Evolutionary conservation across 1,139 yeast species (phyloP).

Genomic region (Geotrichum restrictum): DNA sequence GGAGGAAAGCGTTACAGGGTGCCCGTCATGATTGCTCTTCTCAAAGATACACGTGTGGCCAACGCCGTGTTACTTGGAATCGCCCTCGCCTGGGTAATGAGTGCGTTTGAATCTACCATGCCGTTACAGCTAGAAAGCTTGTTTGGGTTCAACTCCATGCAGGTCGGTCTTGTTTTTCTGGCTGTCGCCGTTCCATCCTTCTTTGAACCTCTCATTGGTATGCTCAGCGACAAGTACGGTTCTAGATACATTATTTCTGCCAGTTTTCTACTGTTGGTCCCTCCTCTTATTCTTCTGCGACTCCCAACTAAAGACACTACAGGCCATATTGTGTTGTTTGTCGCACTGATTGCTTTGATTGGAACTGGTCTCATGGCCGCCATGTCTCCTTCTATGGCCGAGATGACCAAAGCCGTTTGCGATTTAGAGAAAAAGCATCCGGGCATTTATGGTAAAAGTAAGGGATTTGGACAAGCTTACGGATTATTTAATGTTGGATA

Average conservation of each 20-base stretch:
- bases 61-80: slow-evolving; percentile 32
- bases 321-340: slow-evolving; percentile 33
- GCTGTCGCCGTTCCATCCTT: slow-evolving; percentile 37
- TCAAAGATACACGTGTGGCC: slow-evolving; percentile 29
- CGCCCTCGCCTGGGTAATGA: slow-evolving; percentile 35
- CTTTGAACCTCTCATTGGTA: slow-evolving; percentile 37
- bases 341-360: slow-evolving; percentile 32
- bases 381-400: slow-evolving; percentile 35
- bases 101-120: slow-evolving; percentile 37
- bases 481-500: slow-evolving; percentile 39
- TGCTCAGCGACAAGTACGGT: slow-evolving; percentile 35
- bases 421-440: slow-evolving; percentile 32
- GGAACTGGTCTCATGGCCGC: slow-evolving; percentile 32
- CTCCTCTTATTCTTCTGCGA: slow-evolving; percentile 33
- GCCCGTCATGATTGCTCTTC: slow-evolving; percentile 28
- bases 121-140: slow-evolving; percentile 35
- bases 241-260: slow-evolving; percentile 31
- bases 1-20: slow-evolving; percentile 18
- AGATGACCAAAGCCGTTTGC: slow-evolving; percentile 32
- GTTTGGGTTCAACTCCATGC: slow-evolving; percentile 35
- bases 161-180: slow-evolving; percentile 36
- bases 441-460: slow-evolving; percentile 36
- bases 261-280: slow-evolving; percentile 31
- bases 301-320: slow-evolving; percentile 32
- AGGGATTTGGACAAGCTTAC: slow-evolving; percentile 39